Base-by-base conservation (phyloP, 306 rosid species). In the Cucurbita moschata region DNA sequence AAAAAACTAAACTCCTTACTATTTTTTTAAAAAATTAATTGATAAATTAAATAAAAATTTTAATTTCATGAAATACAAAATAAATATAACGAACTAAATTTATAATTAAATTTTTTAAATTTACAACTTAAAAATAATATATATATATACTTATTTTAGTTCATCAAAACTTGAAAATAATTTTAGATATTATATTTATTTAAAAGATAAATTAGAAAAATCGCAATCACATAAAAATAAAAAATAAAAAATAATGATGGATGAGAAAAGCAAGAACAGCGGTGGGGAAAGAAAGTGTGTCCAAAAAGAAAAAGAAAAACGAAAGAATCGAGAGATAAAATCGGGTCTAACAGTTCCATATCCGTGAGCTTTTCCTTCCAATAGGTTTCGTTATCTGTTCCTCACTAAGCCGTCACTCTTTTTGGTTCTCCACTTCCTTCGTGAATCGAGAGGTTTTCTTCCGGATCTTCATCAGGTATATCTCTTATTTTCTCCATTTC, bases 261-360 rank as follows among this genome's bases (percentile, higher is more conserved):
- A 57, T 57, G 66, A 60, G 10, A 60, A 60, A 30, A 13, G 3
- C 5, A 35, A 1, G n/a, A 30, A 9, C 19, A 13, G 10, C 18
- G 43, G 66, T 60, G 44, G 65, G 66, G 14, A 9, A 23, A 57
- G 39, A 57, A 18, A 23, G 63, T 50, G 63, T 10, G 63, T 10
- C 3, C 5, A 10, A 58, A 58, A 26, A 10, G 0, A 35, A 47
- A 49, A 49, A 49, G 21, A 50, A 26, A 49, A 6, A 23, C 5
- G 19, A 46, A 49, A 46, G 0, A n/a, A 67, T 52, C 19, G 73
- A 69, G 73, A 68, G 74, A 49, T 7, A 61, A 69, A 69, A 7
- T 69, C 74, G 58, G 74, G 74, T 69, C 59, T 49, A 16, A 46
- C 73, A 21, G 73, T 67, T 67, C 37, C 2, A 18, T 67, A 30